Base-by-base conservation (phyloP, 129 eudicot species). In the Artemisia tridentata region DNA sequence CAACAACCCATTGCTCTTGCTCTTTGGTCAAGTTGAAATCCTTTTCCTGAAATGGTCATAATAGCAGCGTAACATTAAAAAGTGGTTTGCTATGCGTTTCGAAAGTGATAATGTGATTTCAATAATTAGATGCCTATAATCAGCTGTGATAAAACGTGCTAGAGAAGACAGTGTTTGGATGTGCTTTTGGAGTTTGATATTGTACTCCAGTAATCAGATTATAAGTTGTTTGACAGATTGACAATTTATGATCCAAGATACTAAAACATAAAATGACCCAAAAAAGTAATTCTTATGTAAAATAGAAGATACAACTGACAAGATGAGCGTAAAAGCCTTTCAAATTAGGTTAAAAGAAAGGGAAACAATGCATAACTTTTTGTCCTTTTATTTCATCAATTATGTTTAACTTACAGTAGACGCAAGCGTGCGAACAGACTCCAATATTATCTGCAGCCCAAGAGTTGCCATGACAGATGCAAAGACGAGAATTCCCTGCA, bases 401-500 rank as follows among this genome's bases (percentile, higher is more conserved):
- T 38, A 38, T 38, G 45, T 38, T 38, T 38, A 38, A 77, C 88
- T 86, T 86, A 86, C 96, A 76, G 75, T 63, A 64, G 81, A 84
- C 41, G 68, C 73, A 17, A 90, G 71, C 4, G 92, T 81, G 72
- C 88, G 93, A 20, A 84, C 69, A 0, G 90, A 84, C 80, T 90
- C 96, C 86, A 86, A 68, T 41, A 90, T 90, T 21, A 90, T 90
- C 81, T 86, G 96, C 78, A 90, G 86, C 60, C 96, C 96, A 29
- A 90, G 79, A 29, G 96, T 90, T 63, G 96, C 96, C 96, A 90
- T 90, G 57, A 90, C 96, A 27, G 96, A 90, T 67, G 96, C 96
- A 77, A 90, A 90, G 53, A 90, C 96, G 27, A 90, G 96, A 48
- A 90, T 90, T 76, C 96, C 96, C 96, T 89, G 80, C 72, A 84